Base-by-base conservation (phyloP, 2,329 filamentous ascomycete genomes). In the Didymella glomerata region DNA sequence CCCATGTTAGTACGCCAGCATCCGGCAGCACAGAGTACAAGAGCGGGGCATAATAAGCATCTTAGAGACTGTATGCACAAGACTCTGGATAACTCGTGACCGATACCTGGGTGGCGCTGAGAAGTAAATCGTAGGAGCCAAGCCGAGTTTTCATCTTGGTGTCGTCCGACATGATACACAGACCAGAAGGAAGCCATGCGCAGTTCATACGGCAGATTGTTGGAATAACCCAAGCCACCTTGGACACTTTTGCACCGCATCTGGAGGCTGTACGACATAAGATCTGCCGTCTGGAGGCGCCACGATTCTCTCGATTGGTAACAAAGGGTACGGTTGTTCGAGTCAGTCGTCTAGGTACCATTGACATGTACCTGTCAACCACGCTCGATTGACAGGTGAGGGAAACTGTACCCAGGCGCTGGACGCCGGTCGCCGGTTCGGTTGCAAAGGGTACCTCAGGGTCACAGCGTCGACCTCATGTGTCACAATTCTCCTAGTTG, bases 1-100 rank as follows among this genome's bases (percentile, higher is more conserved):
- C 49, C 56, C 56, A 58, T 54, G 45, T 53, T 27, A 49, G 49
- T 58, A 49, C 32, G 30, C 40, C 32, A 44, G 24, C 45, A 30
- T 25, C 16, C 18, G 24, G 41, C 22, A 44, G 41, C 24, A 44
- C 41, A 44, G 18, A 41, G 49, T 40, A 58, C 56, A 54, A 46
- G 40, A 48, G 56, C 49, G 56, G 56, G 42, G 45, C 40, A 38
- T 20, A 3, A 28, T 49, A 45, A 53, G 36, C n/a, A 30, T 51
- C 27, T 34, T 30, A n/a, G n/a, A 13, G 14, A 24, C 22, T 20
- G 18, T 28, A 24, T 28, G 36, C 20, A 24, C 27, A 34, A 48
- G 32, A 27, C 11, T 13, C 7, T 44, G 44, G 36, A 13, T 4
- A 18, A 16, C n/a, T 28, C 22, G n/a, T 48, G 48, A 48, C 34